These are phyloP conservation scores for Adenanthera pavonina DNA, from an alignment of 306 rosid genomes.

Conservation along the genomic window DNA sequence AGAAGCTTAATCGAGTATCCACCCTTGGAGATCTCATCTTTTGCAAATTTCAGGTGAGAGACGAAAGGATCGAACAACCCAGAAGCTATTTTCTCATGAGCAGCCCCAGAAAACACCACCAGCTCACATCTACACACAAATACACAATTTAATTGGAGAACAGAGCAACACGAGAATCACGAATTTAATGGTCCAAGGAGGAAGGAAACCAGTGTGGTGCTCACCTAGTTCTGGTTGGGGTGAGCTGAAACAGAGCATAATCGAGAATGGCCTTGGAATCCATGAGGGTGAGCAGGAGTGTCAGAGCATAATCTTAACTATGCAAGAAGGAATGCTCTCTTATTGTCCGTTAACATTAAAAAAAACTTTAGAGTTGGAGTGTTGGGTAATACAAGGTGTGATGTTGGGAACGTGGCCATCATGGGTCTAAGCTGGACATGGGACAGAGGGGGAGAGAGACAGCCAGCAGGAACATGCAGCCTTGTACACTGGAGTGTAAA, in stretches of 20 bases:
- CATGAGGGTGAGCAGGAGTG: constrained; percentile 41
- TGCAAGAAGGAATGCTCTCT: constrained; percentile 12
- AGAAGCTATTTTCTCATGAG: constrained; percentile 64
- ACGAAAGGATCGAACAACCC: constrained; percentile 68
- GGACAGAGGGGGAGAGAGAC: constrained; percentile 7
- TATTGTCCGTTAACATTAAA: constrained; percentile 1
- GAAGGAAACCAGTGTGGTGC: background rate
- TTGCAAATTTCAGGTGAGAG: constrained; percentile 59
- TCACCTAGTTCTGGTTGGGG: constrained; percentile 64
- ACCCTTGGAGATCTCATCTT: constrained; percentile 74
- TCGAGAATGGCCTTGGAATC: constrained; percentile 54
- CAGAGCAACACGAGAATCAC: background rate
- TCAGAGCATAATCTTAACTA: constrained; percentile 35
- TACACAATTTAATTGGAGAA: background rate
- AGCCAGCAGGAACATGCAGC: constrained; percentile 42
- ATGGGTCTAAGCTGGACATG: constrained; percentile 21
- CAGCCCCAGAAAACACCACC: constrained; percentile 54
- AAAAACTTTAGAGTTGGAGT: constrained; percentile 19
- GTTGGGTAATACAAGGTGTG: constrained; percentile 20
- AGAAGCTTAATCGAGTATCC: constrained; percentile 70
- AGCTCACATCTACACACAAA: constrained; percentile 55
- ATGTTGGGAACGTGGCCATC: constrained; percentile 21
- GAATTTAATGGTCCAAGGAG: background rate
- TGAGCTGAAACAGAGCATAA: constrained; percentile 63
- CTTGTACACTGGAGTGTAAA: constrained; percentile 45